Evolutionary conservation across 2,329 filamentous ascomycete genomes (phyloP), one percentile per base, ranked within the genome.

Genomic region (Aureobasidium lini): DNA sequence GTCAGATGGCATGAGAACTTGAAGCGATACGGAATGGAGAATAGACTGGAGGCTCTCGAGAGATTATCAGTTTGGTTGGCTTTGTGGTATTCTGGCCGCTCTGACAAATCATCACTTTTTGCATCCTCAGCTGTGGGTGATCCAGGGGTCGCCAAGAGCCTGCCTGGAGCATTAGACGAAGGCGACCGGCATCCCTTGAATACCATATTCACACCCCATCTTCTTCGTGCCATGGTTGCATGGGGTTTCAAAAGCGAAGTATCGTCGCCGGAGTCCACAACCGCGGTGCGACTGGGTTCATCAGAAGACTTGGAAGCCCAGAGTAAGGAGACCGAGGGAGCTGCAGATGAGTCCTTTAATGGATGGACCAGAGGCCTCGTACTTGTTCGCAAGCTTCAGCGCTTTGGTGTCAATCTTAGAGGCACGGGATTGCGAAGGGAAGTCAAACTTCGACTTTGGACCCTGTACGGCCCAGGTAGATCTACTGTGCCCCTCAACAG

Each of bases 1-100:
- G 23, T 70, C 74, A 3, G 69, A 63, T 88, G 84, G 85, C 70
- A 72, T 48, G 83, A 86, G 66, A 73, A 85, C 9, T 66, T 87
- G 43, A 81, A 81, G 47, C 78, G 84, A 31, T 77, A 82, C 47
- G 85, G 84, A 4, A 85, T 84, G 80, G 68, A 73, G 8, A 73
- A 78, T 7, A 74, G 77, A 15, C 77, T 83, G 66, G 66, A 76
- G 13, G 79, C 81, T 34, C 71, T 86, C 6, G 74, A 76, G 60
- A 75, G 75, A 23, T 72, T 85, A 29, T 73, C 78, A 11, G 64
- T 80, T 44, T 81, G 77, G 81, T 74, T 87, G 3, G 73, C 75
- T 5, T 7, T 15, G 8, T 60, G 50, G 50, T 49, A 60, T 28
- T 54, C 43, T 31, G 53, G 53, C 3, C 40, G 53, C 9, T 13